Conservation (phyloP, 192 early-diverging fungal species). For the Podila verticillata region DNA sequence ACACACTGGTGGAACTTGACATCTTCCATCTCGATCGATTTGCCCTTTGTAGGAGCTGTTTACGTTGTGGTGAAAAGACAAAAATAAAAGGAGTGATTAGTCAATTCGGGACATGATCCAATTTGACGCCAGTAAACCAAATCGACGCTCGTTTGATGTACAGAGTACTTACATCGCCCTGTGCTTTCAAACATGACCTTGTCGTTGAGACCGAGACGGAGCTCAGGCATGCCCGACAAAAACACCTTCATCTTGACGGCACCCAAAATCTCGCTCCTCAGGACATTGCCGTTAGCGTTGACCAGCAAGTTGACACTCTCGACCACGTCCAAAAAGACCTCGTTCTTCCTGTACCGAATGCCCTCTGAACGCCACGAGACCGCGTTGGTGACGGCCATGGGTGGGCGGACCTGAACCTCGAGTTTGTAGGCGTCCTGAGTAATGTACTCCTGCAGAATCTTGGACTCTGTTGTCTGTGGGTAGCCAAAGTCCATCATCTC, state of each 20-base stretch:
- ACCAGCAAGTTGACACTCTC: conserved; percentile 96
- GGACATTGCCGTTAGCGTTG: conserved; percentile 68
- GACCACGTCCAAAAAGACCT: conserved; percentile 98
- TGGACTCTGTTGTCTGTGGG: conserved; percentile 89
- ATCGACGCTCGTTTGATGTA: not conserved
- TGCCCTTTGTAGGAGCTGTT: conserved; percentile 65
- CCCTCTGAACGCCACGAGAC: conserved; percentile 94
- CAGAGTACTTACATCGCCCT: conserved; percentile 65
- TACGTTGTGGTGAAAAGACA: not conserved
- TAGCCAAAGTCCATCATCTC: conserved; percentile 96
- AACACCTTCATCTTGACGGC: conserved; percentile 88
- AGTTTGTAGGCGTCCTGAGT: conserved; percentile 97
- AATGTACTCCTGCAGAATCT: conserved; percentile 92
- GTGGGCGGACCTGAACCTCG: conserved; percentile 89
- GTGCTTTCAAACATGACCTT: conserved; percentile 95
- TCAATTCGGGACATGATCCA: too few species aligned
- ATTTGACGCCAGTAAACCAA: not conserved
- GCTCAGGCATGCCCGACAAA: conserved; percentile 87
- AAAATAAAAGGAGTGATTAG: not conserved
- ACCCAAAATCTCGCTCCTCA: conserved; percentile 80
- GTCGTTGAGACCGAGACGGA: conserved; percentile 87
- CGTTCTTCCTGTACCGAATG: conserved; percentile 97
- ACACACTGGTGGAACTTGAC: conserved; percentile 94
- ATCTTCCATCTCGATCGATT: conserved; percentile 92
- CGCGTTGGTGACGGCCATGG: conserved; percentile 93